These are phyloP conservation scores for Peterozyma xylosa DNA, from an alignment of 805 yeast species.

Conservation along the genomic window DNA sequence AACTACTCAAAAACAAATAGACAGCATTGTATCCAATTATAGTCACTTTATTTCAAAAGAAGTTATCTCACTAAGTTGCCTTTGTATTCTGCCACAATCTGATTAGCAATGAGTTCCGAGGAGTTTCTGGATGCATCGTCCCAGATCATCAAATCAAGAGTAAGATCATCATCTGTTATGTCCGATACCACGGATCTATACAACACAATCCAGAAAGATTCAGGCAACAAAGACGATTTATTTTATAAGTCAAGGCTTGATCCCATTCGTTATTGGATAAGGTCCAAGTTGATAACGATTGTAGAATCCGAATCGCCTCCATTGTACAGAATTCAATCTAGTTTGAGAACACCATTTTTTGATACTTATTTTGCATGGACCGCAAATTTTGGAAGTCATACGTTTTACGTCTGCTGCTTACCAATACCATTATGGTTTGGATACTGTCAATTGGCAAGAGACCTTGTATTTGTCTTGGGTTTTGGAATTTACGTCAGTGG, in stretches of 20 bases:
- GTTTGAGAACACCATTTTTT: constrained; percentile 36
- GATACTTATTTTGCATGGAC: constrained; percentile 82
- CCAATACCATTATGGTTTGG: constrained; percentile 88
- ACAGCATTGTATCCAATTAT: no score
- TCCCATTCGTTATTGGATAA: constrained; percentile 42
- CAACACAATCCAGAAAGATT: constrained; percentile 19
- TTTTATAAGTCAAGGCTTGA: constrained; percentile 59
- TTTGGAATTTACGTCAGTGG: constrained; percentile 72
- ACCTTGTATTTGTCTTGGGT: constrained; percentile 51
- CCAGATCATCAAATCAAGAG: not conserved
- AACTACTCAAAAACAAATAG: no score
- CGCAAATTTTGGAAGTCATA: constrained; percentile 87
- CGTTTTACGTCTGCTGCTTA: constrained; percentile 83
- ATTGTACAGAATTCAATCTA: constrained; percentile 49
- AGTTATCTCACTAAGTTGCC: no score
- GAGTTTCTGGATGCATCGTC: no score
- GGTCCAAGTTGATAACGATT: constrained; percentile 46
- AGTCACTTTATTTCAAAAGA: no score
- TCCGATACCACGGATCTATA: constrained; percentile 3
- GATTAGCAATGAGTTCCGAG: no score
- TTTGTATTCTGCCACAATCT: no score
- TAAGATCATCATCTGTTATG: constrained; percentile 3
- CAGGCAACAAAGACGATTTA: constrained; percentile 63
- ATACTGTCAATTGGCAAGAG: constrained; percentile 45
- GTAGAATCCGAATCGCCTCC: constrained; percentile 59